These are phyloP conservation scores for Chaetomium sp. DNA, from an alignment of 2,329 filamentous ascomycete species.

Conservation along the genomic window DNA sequence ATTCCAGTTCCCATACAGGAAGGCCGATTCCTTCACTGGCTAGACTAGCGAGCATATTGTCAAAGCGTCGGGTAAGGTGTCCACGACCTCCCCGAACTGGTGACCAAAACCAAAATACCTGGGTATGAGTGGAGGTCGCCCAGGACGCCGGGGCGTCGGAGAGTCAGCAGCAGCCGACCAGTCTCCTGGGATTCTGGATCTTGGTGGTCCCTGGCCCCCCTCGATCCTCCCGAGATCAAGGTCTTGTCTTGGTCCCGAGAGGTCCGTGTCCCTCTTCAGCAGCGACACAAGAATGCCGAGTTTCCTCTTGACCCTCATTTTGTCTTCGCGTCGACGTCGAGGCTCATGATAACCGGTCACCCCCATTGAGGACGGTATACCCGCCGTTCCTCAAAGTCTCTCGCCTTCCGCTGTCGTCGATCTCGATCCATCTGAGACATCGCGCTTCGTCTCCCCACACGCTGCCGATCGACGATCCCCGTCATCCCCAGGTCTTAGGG, in stretches of 20 bases:
- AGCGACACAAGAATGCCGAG: background rate
- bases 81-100: background rate
- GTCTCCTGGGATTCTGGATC: background rate
- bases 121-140: background rate
- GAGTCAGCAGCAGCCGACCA: background rate
- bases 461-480: slow-evolving; percentile 3
- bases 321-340: background rate
- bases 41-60: background rate
- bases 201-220: background rate
- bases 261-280: background rate
- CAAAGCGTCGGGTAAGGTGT: background rate
- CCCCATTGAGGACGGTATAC: background rate
- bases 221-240: background rate
- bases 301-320: background rate
- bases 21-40: background rate
- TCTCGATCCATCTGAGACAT: slow-evolving; percentile 3
- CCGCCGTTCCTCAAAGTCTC: slow-evolving; percentile 6
- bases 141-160: background rate
- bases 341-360: background rate
- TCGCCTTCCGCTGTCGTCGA: background rate
- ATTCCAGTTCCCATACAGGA: background rate
- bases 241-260: too few species aligned
- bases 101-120: background rate
- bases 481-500: background rate
- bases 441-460: background rate